A percentile compares a stretch with the other conserved stretches of the same genome.
Conservation (phyloP, 2,329 filamentous ascomycete species). For the Ophiostoma piceae region DNA sequence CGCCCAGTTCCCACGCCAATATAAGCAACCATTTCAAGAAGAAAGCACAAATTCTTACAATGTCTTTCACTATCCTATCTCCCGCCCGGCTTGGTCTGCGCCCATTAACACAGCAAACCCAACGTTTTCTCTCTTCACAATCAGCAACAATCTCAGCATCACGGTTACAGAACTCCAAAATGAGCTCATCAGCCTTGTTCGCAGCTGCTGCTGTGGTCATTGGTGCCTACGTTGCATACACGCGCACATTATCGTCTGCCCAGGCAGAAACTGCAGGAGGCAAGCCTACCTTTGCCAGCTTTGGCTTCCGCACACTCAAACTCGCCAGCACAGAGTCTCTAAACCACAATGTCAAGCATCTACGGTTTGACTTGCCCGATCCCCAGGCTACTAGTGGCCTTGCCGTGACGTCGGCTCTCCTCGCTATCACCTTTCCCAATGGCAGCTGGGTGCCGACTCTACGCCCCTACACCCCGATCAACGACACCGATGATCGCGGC, state of each 20-base stretch:
- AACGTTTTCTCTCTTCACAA: neutral
- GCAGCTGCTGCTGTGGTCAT: neutral
- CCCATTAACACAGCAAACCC: neutral
- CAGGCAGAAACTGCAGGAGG: conserved; percentile 25
- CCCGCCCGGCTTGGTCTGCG: neutral
- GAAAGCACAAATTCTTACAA: neutral
- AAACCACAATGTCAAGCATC: conserved; percentile 50
- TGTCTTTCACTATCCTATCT: neutral
- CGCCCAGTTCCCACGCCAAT: neutral
- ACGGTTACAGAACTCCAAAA: neutral
- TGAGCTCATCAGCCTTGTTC: neutral
- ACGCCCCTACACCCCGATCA: neutral
- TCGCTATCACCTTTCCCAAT: neutral
- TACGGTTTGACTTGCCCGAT: neutral
- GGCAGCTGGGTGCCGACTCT: neutral
- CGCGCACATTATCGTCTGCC: neutral
- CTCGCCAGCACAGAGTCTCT: conserved; percentile 49
- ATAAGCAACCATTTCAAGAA: neutral
- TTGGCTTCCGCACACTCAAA: conserved; percentile 43
- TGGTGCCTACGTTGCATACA: neutral
- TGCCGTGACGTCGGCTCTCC: neutral
- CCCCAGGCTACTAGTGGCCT: neutral
- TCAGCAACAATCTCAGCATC: neutral
- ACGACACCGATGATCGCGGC: neutral
- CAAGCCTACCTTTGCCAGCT: conserved; percentile 25